Base-by-base conservation (phyloP, 495 filamentous ascomycete genomes). In the Aspergillus ellipticus region DNA sequence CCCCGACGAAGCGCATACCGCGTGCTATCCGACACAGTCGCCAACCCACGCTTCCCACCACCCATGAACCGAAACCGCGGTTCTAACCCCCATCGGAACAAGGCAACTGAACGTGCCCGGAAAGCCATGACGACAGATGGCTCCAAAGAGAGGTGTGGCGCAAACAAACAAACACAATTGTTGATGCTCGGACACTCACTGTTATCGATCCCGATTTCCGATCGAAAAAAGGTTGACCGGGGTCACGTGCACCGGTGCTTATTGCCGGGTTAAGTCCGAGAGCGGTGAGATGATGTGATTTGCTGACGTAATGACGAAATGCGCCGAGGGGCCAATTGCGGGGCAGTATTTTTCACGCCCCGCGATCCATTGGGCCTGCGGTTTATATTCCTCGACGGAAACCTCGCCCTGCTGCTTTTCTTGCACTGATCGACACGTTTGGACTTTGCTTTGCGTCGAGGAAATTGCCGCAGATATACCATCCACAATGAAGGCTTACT, bases 401-500 rank as follows among this genome's bases (percentile, higher is more conserved):
- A 46, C 8, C 26, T 51, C 24, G 24, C 37, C 31, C 45, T 17
- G 29, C 21, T 42, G 21, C 24, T 49, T 16, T 41, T 21, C 42
- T 31, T 42, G 11, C 13, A 6, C 29, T 29, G 6, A 35, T 28
- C 9, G 15, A 11, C 26, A 26, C 21, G 1, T 17, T 15, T 19
- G 16, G 17, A 17, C 21, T 2, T 37, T 46, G 7, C 28, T 20
- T 28, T 26, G 28, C 5, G 5, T 31, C 28, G 10, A 61, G 0
- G 50, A 33, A 73, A 46, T 19, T 17, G 22, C 1, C n/a, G n/a
- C n/a, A n/a, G n/a, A 29, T 6, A 20, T 9, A 57, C 6, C 33
- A 9, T 52, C 74, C 79, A 77, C 17, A 24, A 94, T 95, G 90
- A 87, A 82, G 70, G 88, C 85, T 55, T 95, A 94, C 75, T 87